phyloP scores from a whole-genome alignment of 2,329 filamentous ascomycete species.

The Fusarium guadeloupense region DNA sequence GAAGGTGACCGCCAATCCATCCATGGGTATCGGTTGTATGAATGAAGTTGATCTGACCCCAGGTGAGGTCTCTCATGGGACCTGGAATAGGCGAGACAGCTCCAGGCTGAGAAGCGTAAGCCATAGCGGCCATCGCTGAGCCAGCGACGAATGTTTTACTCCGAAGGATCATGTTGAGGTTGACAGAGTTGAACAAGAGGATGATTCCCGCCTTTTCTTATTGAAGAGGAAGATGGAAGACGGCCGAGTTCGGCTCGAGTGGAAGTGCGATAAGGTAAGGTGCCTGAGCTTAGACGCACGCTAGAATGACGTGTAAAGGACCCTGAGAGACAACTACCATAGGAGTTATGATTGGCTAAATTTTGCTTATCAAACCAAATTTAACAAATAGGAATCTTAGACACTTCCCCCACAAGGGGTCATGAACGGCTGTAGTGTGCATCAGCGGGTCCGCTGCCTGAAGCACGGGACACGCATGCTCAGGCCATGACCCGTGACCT shows the following conservation, averaged over 20 bases:
- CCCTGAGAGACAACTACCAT: constrained; percentile 19
- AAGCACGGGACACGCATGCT: constrained; percentile 27
- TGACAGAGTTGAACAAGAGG: background rate
- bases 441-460: constrained; percentile 30
- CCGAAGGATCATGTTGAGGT: constrained; percentile 40
- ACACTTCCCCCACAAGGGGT: constrained; percentile 22
- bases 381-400: background rate
- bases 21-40: constrained; percentile 97
- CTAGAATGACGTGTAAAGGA: constrained; percentile 33
- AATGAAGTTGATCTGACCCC: constrained; percentile 97
- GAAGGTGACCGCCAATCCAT: constrained; percentile 92
- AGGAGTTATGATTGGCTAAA: constrained; percentile 14
- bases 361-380: background rate
- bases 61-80: constrained; percentile 83
- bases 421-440: constrained; percentile 24
- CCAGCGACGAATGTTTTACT: constrained; percentile 36
- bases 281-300: background rate
- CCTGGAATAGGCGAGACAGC: constrained; percentile 81
- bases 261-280: constrained; percentile 36
- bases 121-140: constrained; percentile 49
- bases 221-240: constrained; percentile 18
- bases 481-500: constrained; percentile 9
- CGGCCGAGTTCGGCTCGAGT: constrained; percentile 22
- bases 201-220: constrained; percentile 9
- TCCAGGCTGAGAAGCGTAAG: constrained; percentile 74